A percentile compares a stretch with the other conserved stretches of the same genome.
Evolutionary conservation across 495 filamentous ascomycete species (phyloP).

Genomic region (Emericellopsis terricola): DNA sequence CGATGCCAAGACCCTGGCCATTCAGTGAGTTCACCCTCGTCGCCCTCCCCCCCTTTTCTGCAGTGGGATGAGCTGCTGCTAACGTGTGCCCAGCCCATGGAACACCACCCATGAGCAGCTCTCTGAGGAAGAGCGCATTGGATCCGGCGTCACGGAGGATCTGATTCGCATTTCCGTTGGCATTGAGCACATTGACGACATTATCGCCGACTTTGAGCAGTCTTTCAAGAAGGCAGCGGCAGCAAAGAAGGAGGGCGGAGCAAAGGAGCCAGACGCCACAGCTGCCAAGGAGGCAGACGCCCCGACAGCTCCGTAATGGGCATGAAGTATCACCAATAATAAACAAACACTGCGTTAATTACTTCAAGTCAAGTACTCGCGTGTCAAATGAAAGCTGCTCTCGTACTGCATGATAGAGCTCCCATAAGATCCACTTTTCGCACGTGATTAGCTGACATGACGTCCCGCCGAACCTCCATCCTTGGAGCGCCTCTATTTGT

Average conservation of each 20-base stretch:
- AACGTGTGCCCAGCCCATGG: slow-evolving; percentile 37
- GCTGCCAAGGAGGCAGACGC: too few relatives aligned
- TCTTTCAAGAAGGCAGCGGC: slow-evolving; percentile 45
- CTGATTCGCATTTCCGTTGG: slow-evolving; percentile 93
- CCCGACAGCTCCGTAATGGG: too few relatives aligned
- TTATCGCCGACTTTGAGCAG: slow-evolving; percentile 91
- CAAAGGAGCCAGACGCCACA: too few relatives aligned
- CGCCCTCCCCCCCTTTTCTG: not conserved
- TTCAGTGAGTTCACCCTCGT: slow-evolving; percentile 32
- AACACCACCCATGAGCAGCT: slow-evolving; percentile 94
- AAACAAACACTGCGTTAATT: too few relatives aligned
- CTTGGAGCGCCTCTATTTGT: too few relatives aligned
- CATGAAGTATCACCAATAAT: too few relatives aligned
- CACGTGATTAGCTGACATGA: not conserved
- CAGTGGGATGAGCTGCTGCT: not conserved
- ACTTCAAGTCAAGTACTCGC: too few relatives aligned
- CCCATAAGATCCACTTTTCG: not conserved
- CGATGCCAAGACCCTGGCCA: slow-evolving; percentile 81
- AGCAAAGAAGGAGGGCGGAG: slow-evolving; percentile 6
- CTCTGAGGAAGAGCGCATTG: slow-evolving; percentile 59
- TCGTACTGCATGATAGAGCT: too few relatives aligned
- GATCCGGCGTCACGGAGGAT: slow-evolving; percentile 75
- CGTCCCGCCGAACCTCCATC: not conserved
- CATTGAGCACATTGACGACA: slow-evolving; percentile 95
- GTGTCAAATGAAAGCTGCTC: too few relatives aligned